Percentiles rank a stretch among this genome's conserved stretches.
Conservation (phyloP, 2,329 filamentous ascomycete species). For the Cladosporium halotolerans region DNA sequence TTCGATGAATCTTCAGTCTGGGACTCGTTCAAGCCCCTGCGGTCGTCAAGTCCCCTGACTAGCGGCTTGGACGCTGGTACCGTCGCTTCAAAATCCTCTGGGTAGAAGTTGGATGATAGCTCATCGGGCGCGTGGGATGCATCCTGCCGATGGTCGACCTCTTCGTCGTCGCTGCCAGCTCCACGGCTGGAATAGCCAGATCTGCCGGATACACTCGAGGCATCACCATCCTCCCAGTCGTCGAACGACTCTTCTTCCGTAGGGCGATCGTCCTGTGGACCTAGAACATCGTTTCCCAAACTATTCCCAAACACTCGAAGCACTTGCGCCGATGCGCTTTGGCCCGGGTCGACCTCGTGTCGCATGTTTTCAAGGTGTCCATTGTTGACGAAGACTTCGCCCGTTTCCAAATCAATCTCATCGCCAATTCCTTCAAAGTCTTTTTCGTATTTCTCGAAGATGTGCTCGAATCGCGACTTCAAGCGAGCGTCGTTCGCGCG, state of each 20-base stretch:
- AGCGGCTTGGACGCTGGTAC: too few species aligned
- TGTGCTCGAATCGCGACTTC: conserved; percentile 77
- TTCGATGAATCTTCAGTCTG: background rate
- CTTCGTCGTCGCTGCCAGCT: background rate
- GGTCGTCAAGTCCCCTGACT: background rate
- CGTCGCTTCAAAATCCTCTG: background rate
- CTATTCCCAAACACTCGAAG: conserved; percentile 26
- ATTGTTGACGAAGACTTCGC: conserved; percentile 81
- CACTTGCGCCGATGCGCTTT: conserved; percentile 25
- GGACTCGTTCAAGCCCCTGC: too few species aligned
- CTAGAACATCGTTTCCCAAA: conserved; percentile 26
- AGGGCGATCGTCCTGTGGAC: background rate
- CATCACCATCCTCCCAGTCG: conserved; percentile 14
- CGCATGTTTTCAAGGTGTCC: conserved; percentile 68
- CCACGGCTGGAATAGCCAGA: conserved; percentile 2
- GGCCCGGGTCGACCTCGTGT: conserved; percentile 48
- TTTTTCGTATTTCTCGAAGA: conserved; percentile 80
- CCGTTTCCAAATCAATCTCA: conserved; percentile 79
- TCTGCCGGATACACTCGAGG: background rate
- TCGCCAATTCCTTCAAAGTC: conserved; percentile 81
- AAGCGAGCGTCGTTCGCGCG: conserved; percentile 60
- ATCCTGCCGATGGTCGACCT: background rate
- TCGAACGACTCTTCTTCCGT: conserved; percentile 4
- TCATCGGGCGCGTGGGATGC: conserved; percentile 6
- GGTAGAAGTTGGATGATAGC: conserved; percentile 8